Evolutionary conservation across 2,329 filamentous ascomycete genomes (phyloP), one percentile per base, ranked within the genome.

Genomic region (Erysiphe neolycopersici): DNA sequence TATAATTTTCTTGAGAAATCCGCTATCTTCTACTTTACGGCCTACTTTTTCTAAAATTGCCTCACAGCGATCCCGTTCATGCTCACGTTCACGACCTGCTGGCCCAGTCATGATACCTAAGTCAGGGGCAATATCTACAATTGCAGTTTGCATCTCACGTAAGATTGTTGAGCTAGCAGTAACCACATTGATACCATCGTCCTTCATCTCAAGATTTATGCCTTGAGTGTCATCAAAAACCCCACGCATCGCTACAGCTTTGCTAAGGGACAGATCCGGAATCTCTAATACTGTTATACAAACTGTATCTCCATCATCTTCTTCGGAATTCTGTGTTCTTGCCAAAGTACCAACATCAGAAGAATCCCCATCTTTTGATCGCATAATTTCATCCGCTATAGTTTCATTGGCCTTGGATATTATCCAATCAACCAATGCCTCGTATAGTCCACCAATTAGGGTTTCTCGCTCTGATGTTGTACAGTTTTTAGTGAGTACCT

Each of bases 191-290:
- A 98, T 71, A 10, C 89, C 89, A 51, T 98, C 89, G 48, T 87
- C 78, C 54, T 87, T 92, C 85, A 98, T 95, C 63, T 98, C 89
- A 0, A 79, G 70, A 52, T 95, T 95, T 62, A 98, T 94, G 43
- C 89, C 89, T 17, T 77, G 65, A n/a, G 67, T 72, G 53, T 95
- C 89, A 51, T 98, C 87, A 53, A 98, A 98, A 32, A 95, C 73
- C 13, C 81, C 82, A 35, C 83, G 79, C 63, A 98, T 73, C 12
- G 81, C 74, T n/a, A 91, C 61, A 0, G 87, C 89, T 60, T 89
- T 94, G 46, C 80, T 84, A 0, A 98, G 65, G 1, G 71, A 67
- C 29, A 81, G 75, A 48, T 76, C 72, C 0, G 89, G 83, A 9
- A 95, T 68, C 51, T 95, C 89, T 5, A 98, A 64, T 9, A 98